A percentile compares a stretch with the other conserved stretches of the same genome.
Evolutionary conservation across 306 rosid genomes (phyloP).

Genomic region (Glycyrrhiza uralensis): DNA sequence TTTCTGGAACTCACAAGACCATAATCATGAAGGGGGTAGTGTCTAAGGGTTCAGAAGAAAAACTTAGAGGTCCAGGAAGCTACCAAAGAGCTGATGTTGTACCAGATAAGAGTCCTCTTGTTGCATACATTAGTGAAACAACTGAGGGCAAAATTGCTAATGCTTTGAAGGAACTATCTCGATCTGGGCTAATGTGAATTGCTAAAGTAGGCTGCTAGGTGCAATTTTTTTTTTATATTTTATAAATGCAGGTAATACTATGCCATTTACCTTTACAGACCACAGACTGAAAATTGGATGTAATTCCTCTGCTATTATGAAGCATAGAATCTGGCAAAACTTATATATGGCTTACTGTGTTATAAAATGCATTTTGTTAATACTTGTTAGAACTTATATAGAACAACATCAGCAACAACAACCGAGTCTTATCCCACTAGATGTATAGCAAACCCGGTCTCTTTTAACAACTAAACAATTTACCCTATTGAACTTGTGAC

Average conservation of each 20-base stretch:
- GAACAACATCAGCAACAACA: neutral
- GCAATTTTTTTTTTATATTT: neutral
- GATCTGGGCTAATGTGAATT: conserved; percentile 25
- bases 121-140: conserved; percentile 21
- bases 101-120: conserved; percentile 64
- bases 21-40: conserved; percentile 65
- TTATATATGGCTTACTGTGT: neutral
- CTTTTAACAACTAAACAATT: neutral
- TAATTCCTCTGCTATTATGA: neutral
- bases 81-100: conserved; percentile 66
- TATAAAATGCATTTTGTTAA: neutral
- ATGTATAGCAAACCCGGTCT: neutral
- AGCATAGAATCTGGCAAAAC: conserved; percentile 11
- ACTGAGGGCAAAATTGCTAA: conserved; percentile 31
- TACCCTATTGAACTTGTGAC: neutral
- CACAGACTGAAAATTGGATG: conserved; percentile 12
- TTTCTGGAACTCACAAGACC: conserved; percentile 83
- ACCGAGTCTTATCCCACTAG: too few species aligned
- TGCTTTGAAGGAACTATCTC: conserved; percentile 35
- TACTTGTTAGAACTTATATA: neutral
- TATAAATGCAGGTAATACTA: neutral
- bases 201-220: neutral
- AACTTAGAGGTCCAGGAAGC: conserved; percentile 70
- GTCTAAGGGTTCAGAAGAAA: conserved; percentile 45
- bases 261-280: neutral